Percentiles rank a stretch among this genome's conserved stretches.
These are phyloP conservation scores for Clarireedia hainanense DNA, from an alignment of 2,329 filamentous ascomycete species.

Conservation along the genomic window DNA sequence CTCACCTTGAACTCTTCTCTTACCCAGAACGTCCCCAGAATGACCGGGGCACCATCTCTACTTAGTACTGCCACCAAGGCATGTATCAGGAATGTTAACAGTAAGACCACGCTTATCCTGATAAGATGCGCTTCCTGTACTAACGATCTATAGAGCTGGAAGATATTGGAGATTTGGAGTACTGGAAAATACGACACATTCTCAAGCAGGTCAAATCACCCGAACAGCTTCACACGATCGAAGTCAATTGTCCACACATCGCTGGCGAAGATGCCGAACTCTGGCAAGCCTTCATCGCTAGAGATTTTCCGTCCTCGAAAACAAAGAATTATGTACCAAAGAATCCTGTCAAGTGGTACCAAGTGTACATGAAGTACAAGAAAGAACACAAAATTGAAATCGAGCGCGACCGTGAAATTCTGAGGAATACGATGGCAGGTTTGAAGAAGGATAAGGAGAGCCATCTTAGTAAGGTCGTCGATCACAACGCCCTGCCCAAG, in stretches of 20 bases:
- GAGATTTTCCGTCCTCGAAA: slow-evolving; percentile 61
- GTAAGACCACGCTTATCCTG: slow-evolving; percentile 13
- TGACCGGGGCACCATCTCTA: slow-evolving; percentile 37
- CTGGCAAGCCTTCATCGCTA: slow-evolving; percentile 72
- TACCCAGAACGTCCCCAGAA: neutral
- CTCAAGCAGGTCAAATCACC: slow-evolving; percentile 66
- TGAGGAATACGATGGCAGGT: slow-evolving; percentile 47
- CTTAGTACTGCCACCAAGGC: slow-evolving; percentile 42
- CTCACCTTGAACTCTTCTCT: too few relatives aligned
- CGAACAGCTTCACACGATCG: slow-evolving; percentile 65
- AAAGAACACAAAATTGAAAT: slow-evolving; percentile 49
- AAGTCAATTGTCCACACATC: slow-evolving; percentile 70
- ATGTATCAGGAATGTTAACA: slow-evolving; percentile 45
- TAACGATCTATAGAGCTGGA: slow-evolving; percentile 42
- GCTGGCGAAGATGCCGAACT: slow-evolving; percentile 60
- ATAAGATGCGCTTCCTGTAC: slow-evolving; percentile 2
- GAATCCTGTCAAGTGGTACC: slow-evolving; percentile 65
- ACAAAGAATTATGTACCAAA: slow-evolving; percentile 56
- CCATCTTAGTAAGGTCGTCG: slow-evolving; percentile 50
- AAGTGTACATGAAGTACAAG: slow-evolving; percentile 65
- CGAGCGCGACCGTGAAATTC: slow-evolving; percentile 46
- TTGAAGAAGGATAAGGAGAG: slow-evolving; percentile 50
- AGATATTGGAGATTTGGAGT: slow-evolving; percentile 66
- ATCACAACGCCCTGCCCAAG: slow-evolving; percentile 39
- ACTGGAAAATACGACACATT: slow-evolving; percentile 56